A percentile compares a stretch with the other conserved stretches of the same genome.
phyloP scores from a whole-genome alignment of 306 rosid genomes.

The Oemleria cerasiformis region DNA sequence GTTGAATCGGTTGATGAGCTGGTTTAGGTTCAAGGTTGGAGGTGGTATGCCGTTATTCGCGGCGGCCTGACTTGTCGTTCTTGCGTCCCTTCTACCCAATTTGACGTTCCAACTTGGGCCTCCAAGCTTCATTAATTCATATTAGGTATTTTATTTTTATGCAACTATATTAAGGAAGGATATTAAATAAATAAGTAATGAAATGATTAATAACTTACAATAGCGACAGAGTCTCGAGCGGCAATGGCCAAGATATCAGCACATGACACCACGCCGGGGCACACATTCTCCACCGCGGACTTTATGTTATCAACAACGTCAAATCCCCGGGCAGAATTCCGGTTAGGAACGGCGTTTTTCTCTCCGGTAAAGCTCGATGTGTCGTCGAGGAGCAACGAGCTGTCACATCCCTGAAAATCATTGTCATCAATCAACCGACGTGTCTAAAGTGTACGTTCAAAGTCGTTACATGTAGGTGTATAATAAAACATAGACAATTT shows the following conservation, averaged over 20 bases:
- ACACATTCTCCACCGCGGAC: conserved; percentile 58
- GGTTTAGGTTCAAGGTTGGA: conserved; percentile 60
- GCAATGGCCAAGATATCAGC: conserved; percentile 73
- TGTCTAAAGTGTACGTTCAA: background rate
- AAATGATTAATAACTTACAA: conserved; percentile 28
- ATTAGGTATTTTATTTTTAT: too few relatives aligned
- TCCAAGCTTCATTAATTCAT: conserved; percentile 51
- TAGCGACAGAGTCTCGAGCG: conserved; percentile 66
- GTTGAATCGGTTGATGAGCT: conserved; percentile 52
- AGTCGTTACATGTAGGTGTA: background rate
- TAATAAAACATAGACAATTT: background rate
- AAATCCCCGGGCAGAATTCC: conserved; percentile 74
- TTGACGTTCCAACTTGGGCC: conserved; percentile 82
- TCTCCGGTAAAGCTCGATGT: conserved; percentile 69
- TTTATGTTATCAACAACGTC: conserved; percentile 74
- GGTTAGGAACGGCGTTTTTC: conserved; percentile 65
- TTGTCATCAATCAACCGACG: background rate
- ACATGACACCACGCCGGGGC: conserved; percentile 79
- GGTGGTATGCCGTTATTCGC: conserved; percentile 71
- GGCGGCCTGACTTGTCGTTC: conserved; percentile 56
- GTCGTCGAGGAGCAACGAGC: conserved; percentile 79
- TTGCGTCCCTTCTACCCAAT: conserved; percentile 85
- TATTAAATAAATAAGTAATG: background rate
- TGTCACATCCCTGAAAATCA: conserved; percentile 72
- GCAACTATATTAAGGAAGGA: too few relatives aligned